A percentile compares a stretch with the other conserved stretches of the same genome.
These are phyloP conservation scores for Hanseniaspora thailandica DNA, from an alignment of 805 yeast species.

Conservation along the genomic window DNA sequence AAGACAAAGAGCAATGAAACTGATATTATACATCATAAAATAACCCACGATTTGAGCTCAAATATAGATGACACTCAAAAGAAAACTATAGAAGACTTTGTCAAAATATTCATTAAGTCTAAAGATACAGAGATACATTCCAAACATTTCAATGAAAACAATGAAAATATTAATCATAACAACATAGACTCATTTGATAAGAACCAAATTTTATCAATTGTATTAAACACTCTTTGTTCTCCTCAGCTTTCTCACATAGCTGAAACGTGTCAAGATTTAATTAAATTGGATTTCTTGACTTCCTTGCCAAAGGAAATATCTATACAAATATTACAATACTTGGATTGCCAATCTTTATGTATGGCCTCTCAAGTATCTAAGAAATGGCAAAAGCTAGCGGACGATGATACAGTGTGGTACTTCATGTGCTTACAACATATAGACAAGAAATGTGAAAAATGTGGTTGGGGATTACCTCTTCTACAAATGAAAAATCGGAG, in stretches of 20 bases:
- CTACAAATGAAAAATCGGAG: slow-evolving; percentile 75
- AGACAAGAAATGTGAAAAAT: slow-evolving; percentile 90
- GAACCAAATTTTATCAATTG: slow-evolving; percentile 65
- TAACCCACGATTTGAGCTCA: background rate
- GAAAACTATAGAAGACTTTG: slow-evolving; percentile 4
- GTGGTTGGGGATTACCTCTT: slow-evolving; percentile 97
- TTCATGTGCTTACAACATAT: slow-evolving; percentile 97
- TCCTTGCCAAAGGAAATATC: slow-evolving; percentile 79
- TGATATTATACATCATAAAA: background rate
- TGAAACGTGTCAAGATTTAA: slow-evolving; percentile 63
- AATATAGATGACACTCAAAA: background rate
- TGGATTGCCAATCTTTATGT: slow-evolving; percentile 89
- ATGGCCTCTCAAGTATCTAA: slow-evolving; percentile 86
- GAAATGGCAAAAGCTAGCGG: slow-evolving; percentile 80
- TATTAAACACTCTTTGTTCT: slow-evolving; percentile 82
- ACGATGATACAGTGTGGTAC: slow-evolving; percentile 95
- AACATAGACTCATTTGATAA: slow-evolving; percentile 38
- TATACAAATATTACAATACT: slow-evolving; percentile 69
- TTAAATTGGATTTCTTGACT: slow-evolving; percentile 78
- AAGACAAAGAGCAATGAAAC: background rate
- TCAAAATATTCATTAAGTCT: background rate
- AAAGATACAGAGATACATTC: slow-evolving; percentile 3
- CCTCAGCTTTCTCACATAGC: slow-evolving; percentile 84
- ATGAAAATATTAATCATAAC: background rate
- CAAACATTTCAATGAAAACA: background rate